These are phyloP conservation scores for Sarcodon aspratus DNA, from an alignment of 768 basidiomycete species.

Conservation along the genomic window DNA sequence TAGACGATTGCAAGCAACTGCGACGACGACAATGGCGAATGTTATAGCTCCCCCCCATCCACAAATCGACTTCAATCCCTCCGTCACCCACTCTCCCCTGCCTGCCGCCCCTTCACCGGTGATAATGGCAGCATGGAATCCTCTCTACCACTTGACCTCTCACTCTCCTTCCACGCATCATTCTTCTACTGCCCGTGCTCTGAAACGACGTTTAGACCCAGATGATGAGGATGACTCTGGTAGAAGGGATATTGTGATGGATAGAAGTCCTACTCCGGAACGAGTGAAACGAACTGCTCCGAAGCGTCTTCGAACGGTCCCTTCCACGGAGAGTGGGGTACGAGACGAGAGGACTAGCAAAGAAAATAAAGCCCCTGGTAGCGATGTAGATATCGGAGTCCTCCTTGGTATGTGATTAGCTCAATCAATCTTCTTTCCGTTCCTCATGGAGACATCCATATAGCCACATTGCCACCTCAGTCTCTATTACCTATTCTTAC, in stretches of 20 bases:
- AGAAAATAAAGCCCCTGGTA: slow-evolving; percentile 37
- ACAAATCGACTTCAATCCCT: slow-evolving; percentile 52
- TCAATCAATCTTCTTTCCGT: not conserved
- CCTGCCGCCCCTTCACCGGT: slow-evolving; percentile 44
- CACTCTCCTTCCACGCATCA: slow-evolving; percentile 36
- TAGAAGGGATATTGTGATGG: slow-evolving; percentile 63
- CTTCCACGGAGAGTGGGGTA: slow-evolving; percentile 17
- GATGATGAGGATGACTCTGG: slow-evolving; percentile 51
- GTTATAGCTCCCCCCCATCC: slow-evolving; percentile 40
- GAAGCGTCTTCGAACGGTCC: slow-evolving; percentile 41
- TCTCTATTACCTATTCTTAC: slow-evolving; percentile 66
- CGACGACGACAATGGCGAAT: slow-evolving; percentile 48
- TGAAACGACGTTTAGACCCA: slow-evolving; percentile 56
- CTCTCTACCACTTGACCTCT: slow-evolving; percentile 25
- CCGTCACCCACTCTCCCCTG: slow-evolving; percentile 48
- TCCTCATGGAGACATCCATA: slow-evolving; percentile 8
- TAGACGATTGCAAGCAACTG: not conserved
- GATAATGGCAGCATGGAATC: slow-evolving; percentile 36
- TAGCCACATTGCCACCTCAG: slow-evolving; percentile 72
- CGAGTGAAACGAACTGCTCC: slow-evolving; percentile 57
- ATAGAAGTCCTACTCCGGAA: slow-evolving; percentile 78
- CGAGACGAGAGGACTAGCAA: slow-evolving; percentile 31
- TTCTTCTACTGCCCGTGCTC: slow-evolving; percentile 28
- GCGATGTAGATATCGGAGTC: slow-evolving; percentile 71
- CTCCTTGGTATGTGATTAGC: slow-evolving; percentile 49